These are phyloP conservation scores for Neonectria neomacrospora DNA, from an alignment of 2,329 filamentous ascomycete genomes.

Conservation along the genomic window DNA sequence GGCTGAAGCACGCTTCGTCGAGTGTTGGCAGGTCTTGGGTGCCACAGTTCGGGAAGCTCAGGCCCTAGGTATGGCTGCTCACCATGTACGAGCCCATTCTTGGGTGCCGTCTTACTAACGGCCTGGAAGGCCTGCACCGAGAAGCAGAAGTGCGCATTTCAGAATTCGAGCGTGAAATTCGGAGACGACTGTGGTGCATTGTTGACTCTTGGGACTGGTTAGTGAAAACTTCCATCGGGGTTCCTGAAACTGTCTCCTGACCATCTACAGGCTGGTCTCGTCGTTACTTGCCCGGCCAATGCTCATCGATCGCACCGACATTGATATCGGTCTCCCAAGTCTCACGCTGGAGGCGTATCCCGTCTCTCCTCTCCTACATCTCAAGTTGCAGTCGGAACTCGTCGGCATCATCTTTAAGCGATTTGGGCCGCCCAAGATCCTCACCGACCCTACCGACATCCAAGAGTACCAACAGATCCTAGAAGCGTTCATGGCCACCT, in stretches of 20 bases:
- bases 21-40: slow-evolving; percentile 52
- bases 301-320: slow-evolving; percentile 51
- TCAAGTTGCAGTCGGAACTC: slow-evolving; percentile 51
- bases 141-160: slow-evolving; percentile 44
- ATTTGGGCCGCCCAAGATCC: slow-evolving; percentile 47
- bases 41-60: slow-evolving; percentile 51
- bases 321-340: slow-evolving; percentile 47
- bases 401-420: slow-evolving; percentile 45
- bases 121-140: slow-evolving; percentile 37
- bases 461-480: slow-evolving; percentile 49
- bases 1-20: slow-evolving; percentile 50
- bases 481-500: slow-evolving; percentile 55
- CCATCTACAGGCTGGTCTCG: slow-evolving; percentile 49
- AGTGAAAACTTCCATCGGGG: background rate
- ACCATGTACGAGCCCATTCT: rapidly evolving
- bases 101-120: slow-evolving; percentile 8
- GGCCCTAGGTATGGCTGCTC: slow-evolving; percentile 45
- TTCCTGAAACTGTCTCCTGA: background rate
- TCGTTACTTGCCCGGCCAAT: slow-evolving; percentile 48
- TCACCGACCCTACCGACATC: slow-evolving; percentile 45
- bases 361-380: slow-evolving; percentile 49
- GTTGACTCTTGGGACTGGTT: slow-evolving; percentile 54
- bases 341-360: slow-evolving; percentile 48
- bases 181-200: slow-evolving; percentile 51
- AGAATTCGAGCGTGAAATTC: slow-evolving; percentile 52